phyloP scores from a whole-genome alignment of 768 basidiomycete genomes.

The Termitomyces sp. region DNA sequence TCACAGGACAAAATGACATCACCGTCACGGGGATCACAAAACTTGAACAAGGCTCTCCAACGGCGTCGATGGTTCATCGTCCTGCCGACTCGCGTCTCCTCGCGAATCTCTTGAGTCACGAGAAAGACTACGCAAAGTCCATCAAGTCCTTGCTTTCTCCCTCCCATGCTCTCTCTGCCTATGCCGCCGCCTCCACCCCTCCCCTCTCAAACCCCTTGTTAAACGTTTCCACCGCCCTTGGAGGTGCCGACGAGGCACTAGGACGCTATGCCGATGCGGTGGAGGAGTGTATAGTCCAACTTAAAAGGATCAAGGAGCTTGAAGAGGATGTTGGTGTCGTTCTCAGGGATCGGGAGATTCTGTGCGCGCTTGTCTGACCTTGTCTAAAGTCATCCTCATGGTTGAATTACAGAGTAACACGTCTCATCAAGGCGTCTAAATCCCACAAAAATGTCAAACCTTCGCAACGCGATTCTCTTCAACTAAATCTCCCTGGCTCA shows the following conservation, averaged over 20 bases:
- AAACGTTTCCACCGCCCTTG: constrained; percentile 45
- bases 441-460: constrained; percentile 34
- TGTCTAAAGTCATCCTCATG: background rate
- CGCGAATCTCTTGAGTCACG: constrained; percentile 56
- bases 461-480: constrained; percentile 24
- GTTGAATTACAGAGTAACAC: constrained; percentile 49
- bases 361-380: constrained; percentile 41
- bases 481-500: constrained; percentile 28
- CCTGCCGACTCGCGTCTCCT: constrained; percentile 67
- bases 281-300: constrained; percentile 59
- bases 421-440: constrained; percentile 75
- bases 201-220: constrained; percentile 48
- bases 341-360: constrained; percentile 72
- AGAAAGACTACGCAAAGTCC: constrained; percentile 67
- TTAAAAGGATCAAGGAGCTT: constrained; percentile 53
- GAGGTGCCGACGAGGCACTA: constrained; percentile 65
- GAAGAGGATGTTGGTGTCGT: constrained; percentile 73
- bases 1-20: too few relatives aligned
- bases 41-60: background rate
- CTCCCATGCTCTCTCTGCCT: constrained; percentile 64
- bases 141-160: constrained; percentile 51
- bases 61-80: constrained; percentile 12
- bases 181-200: constrained; percentile 61
- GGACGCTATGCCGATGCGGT: constrained; percentile 52
- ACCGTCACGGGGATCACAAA: too few relatives aligned